These are phyloP conservation scores for Epichloe gansuensis DNA, from an alignment of 2,329 filamentous ascomycete species.

Conservation along the genomic window DNA sequence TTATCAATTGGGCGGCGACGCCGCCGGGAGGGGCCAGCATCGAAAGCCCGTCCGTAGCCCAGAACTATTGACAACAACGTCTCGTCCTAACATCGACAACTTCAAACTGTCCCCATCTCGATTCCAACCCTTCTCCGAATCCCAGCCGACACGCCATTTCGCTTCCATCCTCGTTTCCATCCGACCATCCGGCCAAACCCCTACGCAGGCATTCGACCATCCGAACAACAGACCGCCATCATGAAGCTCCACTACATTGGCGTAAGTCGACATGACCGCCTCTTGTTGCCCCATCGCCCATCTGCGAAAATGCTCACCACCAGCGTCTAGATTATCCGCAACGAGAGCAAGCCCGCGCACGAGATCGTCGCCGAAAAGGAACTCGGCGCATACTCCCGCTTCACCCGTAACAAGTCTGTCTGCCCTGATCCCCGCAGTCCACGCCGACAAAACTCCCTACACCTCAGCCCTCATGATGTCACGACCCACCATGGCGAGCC, in stretches of 20 bases:
- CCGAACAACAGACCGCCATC: constrained; percentile 19
- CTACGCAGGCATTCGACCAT: background rate
- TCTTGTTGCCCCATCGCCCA: constrained; percentile 7
- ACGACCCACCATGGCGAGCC: background rate
- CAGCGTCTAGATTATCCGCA: constrained; percentile 63
- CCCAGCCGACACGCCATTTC: no score
- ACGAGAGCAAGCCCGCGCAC: constrained; percentile 61
- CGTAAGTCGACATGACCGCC: constrained; percentile 38
- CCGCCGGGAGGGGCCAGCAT: no score
- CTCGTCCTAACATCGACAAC: no score
- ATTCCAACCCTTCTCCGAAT: no score
- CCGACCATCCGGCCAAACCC: background rate
- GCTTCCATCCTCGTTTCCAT: no score
- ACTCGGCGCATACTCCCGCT: constrained; percentile 66
- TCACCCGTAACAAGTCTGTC: constrained; percentile 58
- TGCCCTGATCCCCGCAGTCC: background rate
- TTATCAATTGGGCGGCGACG: no score
- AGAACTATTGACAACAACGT: no score
- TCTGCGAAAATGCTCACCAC: background rate
- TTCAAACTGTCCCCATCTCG: no score
- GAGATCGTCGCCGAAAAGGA: constrained; percentile 71
- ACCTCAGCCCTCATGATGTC: background rate
- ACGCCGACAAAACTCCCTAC: background rate
- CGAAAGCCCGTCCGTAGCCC: no score
- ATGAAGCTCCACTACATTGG: constrained; percentile 88